Evolutionary conservation across 108 stramenopile genomes (phyloP).

Genomic region (Cyclotella choctawhatcheeana): DNA sequence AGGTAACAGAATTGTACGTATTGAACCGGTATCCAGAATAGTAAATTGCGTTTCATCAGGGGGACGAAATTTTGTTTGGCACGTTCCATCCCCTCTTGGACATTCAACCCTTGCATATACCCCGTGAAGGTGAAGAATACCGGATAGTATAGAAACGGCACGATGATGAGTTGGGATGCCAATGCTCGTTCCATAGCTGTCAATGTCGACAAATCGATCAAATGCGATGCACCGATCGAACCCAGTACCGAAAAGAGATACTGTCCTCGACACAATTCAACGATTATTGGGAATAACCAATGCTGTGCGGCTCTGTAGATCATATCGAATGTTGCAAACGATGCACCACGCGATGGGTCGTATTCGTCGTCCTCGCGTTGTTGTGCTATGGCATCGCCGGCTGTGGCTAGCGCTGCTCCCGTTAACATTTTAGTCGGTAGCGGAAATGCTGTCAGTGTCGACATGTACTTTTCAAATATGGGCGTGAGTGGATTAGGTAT

Average conservation of each 20-base stretch:
- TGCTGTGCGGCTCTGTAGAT: constrained; percentile 72
- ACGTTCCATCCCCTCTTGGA: constrained; percentile 42
- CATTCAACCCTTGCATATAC: constrained; percentile 56
- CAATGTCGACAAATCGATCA: constrained; percentile 16
- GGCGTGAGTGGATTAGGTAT: no score
- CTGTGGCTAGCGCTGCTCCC: not conserved
- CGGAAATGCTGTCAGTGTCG: not conserved
- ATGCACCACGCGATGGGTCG: constrained; percentile 12
- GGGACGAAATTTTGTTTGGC: constrained; percentile 71
- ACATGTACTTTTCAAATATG: not conserved
- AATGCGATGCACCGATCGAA: constrained; percentile 15
- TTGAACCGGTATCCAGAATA: constrained; percentile 82
- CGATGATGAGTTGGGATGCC: constrained; percentile 71
- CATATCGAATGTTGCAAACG: constrained; percentile 72
- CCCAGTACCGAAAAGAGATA: constrained; percentile 35
- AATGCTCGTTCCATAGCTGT: constrained; percentile 71
- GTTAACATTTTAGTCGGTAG: not conserved
- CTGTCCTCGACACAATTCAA: constrained; percentile 60
- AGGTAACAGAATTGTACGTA: constrained; percentile 71
- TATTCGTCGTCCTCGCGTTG: not conserved
- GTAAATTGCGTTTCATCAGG: constrained; percentile 74
- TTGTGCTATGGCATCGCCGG: constrained; percentile 4
- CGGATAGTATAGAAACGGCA: constrained; percentile 78
- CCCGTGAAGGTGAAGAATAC: constrained; percentile 68
- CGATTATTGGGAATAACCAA: constrained; percentile 61